Base-by-base conservation (phyloP, 164 flowering plant species). In the Cinnamomum micranthum region DNA sequence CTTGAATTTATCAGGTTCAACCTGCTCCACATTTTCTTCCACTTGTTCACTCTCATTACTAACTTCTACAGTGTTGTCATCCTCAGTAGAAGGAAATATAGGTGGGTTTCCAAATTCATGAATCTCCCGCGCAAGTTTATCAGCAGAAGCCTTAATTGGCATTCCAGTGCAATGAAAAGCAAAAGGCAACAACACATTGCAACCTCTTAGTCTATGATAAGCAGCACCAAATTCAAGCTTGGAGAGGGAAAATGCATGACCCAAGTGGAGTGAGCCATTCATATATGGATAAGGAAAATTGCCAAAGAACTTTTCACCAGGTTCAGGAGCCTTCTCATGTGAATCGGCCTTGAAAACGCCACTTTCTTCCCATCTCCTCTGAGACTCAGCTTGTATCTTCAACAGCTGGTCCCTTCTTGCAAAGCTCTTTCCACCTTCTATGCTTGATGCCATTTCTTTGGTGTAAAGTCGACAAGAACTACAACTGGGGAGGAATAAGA, bases 61-160 rank as follows among this genome's bases (percentile, higher is more conserved):
- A 13, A 24, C 71, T 33, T 51, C 71, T 5, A 24, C 73, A 27
- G 23, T 71, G 33, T 68, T 76, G 73, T 91, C 88, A 76, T 86
- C 90, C 11, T 67, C 84, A 13, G 71, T 50, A 23, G 74, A 65
- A 25, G 88, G 88, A 80, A 94, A 92, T 6, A 74, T 82, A 2
- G 91, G 92, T 47, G 91, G 92, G 65, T 89, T 59, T 52, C 95
- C 95, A 77, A 84, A 91, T 65, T 70, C 77, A 68, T 84, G 72
- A 31, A 88, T 80, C 82, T 89, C 95, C 35, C 91, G 73, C 0
- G 79, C 78, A 70, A 94, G 88, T 75, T 94, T 94, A 83, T 94
- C 98, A 15, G 98, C 97, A 0, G 97, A 84, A 35, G 97, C 98
- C 87, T 92, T 94, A 69, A 94, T 94, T 20, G 97, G 97, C 97